Evolutionary conservation across 2,329 filamentous ascomycete genomes (phyloP), one percentile per base, ranked within the genome.

Genomic region (Chrysosporium keratinophilum): DNA sequence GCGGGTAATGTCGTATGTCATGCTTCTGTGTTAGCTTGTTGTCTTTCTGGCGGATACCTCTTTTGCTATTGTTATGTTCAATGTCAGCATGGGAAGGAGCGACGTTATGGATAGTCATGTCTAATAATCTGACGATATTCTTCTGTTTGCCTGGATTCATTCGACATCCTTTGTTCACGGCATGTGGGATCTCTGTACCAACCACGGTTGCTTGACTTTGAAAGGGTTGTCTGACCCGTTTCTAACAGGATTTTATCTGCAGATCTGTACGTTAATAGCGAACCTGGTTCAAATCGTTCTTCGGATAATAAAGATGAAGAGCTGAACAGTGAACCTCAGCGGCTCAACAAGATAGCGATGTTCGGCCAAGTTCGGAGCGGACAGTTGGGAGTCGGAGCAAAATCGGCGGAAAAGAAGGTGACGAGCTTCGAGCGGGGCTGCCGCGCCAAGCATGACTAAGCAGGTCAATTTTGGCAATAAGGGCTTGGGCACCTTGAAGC

Each of bases 1-100:
- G 71, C 41, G 61, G 58, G 14, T 44, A 39, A 28, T 35, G 23
- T 20, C 31, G 46, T 52, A 15, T 44, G 12, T 5, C 19, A 28
- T 5, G 19, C 40, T 14, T 50, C 41, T 31, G 47, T 20, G 20
- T 35, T 50, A 33, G 35, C 20, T 5, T 19, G 23, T 3, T n/a
- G n/a, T 34, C 4, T 35, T 50, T 43, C 34, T 12, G 23, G 39
- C 9, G 33, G 39, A 34, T 33, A 43, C 37, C 37, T 14, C 37
- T 40, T 40, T 40, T 40, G 33, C 34, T 17, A 3, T 31, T 49
- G 17, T 40, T 39, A 5, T 39, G n/a, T 28, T 28, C 23, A 1
- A 50, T 43, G 48, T 43, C 42, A 50, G 20, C 48, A 50, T 43
- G 48, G 42, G 35, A 37, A 50, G 15, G 47, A 41, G 47, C 20